Conservation (phyloP, 2,329 filamentous ascomycete species). For the Diplodia mutila region DNA sequence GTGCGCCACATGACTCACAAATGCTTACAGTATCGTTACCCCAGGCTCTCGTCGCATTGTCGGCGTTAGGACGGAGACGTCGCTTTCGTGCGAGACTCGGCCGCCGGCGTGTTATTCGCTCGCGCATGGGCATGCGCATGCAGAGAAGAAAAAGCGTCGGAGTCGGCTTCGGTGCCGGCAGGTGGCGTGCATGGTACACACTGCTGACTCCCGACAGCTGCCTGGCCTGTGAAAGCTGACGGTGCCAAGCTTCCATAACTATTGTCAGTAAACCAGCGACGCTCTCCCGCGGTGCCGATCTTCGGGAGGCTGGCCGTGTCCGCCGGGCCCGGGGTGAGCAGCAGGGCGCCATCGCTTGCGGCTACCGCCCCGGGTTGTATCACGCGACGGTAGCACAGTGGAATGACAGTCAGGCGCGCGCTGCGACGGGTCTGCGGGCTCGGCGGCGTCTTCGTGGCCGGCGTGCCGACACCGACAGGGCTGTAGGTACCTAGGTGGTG, state of each 20-base stretch:
- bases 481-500: no score
- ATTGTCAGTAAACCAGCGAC: conserved; percentile 5
- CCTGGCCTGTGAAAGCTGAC: background rate
- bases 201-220: background rate
- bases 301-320: background rate
- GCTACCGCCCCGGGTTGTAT: background rate
- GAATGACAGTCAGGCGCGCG: conserved; percentile 3
- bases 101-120: background rate
- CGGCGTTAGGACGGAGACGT: background rate
- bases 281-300: conserved; percentile 21
- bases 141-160: no score
- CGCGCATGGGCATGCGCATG: background rate
- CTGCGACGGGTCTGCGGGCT: background rate
- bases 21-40: conserved; percentile 14
- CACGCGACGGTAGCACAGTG: background rate
- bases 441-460: background rate
- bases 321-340: background rate
- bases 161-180: no score
- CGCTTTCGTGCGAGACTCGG: conserved; percentile 18
- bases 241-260: conserved; percentile 19
- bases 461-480: conserved; percentile 2
- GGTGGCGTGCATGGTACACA: no score
- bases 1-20: conserved; percentile 20
- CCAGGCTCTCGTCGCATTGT: background rate
- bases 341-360: background rate